Evolutionary conservation across 805 yeast genomes (phyloP).

Genomic region (Novakomyces olei): DNA sequence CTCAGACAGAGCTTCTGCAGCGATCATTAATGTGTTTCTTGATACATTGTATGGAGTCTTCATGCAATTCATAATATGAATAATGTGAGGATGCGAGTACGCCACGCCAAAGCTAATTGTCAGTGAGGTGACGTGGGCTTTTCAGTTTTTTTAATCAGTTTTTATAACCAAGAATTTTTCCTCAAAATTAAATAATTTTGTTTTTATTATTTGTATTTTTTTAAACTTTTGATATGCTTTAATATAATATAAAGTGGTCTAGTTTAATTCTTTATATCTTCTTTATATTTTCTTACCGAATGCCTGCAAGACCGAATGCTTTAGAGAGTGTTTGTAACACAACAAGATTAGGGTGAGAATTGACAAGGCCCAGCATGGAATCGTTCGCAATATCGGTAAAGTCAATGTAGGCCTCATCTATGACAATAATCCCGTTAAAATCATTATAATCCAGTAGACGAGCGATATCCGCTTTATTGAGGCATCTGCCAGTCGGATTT

Average conservation of each 20-base stretch:
- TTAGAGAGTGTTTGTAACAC: constrained; percentile 85
- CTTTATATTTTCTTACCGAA: constrained; percentile 24
- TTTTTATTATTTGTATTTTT: too few relatives aligned
- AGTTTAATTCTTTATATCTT: too few relatives aligned
- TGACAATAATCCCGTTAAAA: constrained; percentile 58
- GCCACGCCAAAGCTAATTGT: constrained; percentile 44
- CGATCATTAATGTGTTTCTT: constrained; percentile 52
- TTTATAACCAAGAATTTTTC: too few relatives aligned
- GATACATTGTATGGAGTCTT: constrained; percentile 93
- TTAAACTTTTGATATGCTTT: too few relatives aligned
- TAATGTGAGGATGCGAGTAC: constrained; percentile 35
- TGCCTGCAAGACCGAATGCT: constrained; percentile 90
- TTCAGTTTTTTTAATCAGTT: too few relatives aligned
- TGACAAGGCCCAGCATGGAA: constrained; percentile 58
- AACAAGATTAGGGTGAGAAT: constrained; percentile 57
- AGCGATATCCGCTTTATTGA: constrained; percentile 29
- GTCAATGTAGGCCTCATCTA: constrained; percentile 88
- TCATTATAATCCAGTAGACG: constrained; percentile 23
- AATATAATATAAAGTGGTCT: too few relatives aligned
- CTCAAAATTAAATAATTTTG: too few relatives aligned
- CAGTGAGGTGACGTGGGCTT: too few relatives aligned
- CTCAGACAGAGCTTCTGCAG: constrained; percentile 43
- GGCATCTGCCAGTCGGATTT: constrained; percentile 66
- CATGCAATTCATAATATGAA: constrained; percentile 59
- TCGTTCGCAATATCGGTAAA: constrained; percentile 39